Base-by-base conservation (phyloP, 768 basidiomycete genomes). In the Pleurotus eryngii region DNA sequence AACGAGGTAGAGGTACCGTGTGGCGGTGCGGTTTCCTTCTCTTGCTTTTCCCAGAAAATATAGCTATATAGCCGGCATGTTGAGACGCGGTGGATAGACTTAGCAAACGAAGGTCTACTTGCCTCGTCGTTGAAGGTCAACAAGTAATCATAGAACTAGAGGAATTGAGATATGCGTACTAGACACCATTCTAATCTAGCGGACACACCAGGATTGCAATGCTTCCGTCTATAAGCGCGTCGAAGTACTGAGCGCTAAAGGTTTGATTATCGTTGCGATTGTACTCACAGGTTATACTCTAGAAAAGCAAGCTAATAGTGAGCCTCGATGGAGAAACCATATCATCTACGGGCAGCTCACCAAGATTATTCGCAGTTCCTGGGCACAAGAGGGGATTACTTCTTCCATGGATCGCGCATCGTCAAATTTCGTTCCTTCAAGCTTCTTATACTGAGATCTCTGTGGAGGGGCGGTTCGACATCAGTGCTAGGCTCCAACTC, bases 101-200 rank as follows among this genome's bases (percentile, higher is more conserved):
- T 9, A 40, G 39, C 15, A 4, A 5, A n/a, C 2, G 14, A 7
- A 17, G 4, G 38, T 35, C 14, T 15, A 42, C 39, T 17, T 20
- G 18, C 51, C 39, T 54, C 51, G 14, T 54, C 39, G 9, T 14
- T 18, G 51, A 54, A 54, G 24, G 37, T 43, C 38, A 54, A 39
- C 18, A 37, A n/a, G 26, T 54, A 54, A 24, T 54, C 51, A 39
- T 54, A 42, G 15, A 54, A 9, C 51, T 54, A 17, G 30, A 35
- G 3, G n/a, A 17, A 17, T 17, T 12, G 11, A 45, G 42, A 17
- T 45, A n/a, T 4, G 8, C 17, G 42, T 45, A 17, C 20, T 6
- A 7, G n/a, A 1, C 42, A 45, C n/a, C 11, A 3, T 7, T 7
- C 11, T 45, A 45, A 15, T n/a, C 20, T 17, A 22, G 15, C 11